phyloP scores from a whole-genome alignment of 2,329 filamentous ascomycete genomes.

The Botryosphaeria agaves region DNA sequence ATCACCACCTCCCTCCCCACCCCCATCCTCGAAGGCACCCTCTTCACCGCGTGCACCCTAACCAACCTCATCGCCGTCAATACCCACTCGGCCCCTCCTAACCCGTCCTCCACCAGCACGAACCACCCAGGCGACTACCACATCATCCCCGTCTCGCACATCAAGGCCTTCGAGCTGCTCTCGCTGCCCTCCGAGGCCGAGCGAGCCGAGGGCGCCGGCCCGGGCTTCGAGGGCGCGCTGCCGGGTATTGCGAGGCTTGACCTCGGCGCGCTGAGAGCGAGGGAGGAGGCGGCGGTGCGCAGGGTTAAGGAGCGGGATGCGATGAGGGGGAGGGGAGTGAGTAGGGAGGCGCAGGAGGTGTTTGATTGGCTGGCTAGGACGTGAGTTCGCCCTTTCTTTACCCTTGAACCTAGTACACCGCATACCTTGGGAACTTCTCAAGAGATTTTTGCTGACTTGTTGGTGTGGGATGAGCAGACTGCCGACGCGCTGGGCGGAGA shows the following conservation, averaged over 20 bases:
- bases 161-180: slow-evolving; percentile 39
- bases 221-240: slow-evolving; percentile 25
- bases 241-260: slow-evolving; percentile 35
- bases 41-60: slow-evolving; percentile 44
- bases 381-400: slow-evolving; percentile 14
- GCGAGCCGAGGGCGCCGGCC: slow-evolving; percentile 15
- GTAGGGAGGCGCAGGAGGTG: slow-evolving; percentile 42
- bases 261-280: slow-evolving; percentile 32
- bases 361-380: slow-evolving; percentile 44
- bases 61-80: slow-evolving; percentile 45
- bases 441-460: not conserved
- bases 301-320: slow-evolving; percentile 39
- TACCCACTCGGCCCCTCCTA: slow-evolving; percentile 28
- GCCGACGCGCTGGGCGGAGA: slow-evolving; percentile 41
- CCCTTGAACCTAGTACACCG: not conserved
- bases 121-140: slow-evolving; percentile 35
- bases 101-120: slow-evolving; percentile 20
- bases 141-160: slow-evolving; percentile 41
- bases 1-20: slow-evolving; percentile 35
- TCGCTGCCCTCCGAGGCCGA: slow-evolving; percentile 17
- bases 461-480: slow-evolving; percentile 19
- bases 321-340: slow-evolving; percentile 43
- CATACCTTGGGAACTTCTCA: not conserved
- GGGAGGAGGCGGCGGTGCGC: slow-evolving; percentile 37
- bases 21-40: slow-evolving; percentile 39